Evolutionary conservation across 305 asterid genomes (phyloP), one percentile per base, ranked within the genome.

Genomic region (Withania somnifera): DNA sequence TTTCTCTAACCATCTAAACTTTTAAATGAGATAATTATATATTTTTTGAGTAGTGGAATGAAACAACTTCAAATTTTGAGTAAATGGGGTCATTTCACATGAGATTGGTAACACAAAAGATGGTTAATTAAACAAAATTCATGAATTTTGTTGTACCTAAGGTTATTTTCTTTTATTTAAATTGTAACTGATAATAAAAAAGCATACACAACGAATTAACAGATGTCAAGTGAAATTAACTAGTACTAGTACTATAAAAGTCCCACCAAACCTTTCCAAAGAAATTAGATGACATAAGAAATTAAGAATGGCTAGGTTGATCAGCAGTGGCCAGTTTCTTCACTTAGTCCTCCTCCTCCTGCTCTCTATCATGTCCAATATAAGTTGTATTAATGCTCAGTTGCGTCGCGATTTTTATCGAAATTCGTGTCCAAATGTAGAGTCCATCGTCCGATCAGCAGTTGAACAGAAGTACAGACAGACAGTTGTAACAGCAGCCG

Each of bases 401-500:
- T 93, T 93, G 13, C 86, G 81, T 8, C 64, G 89, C 1, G 85
- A 86, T 36, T 94, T 91, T 90, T 94, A 92, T 86, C 69, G 86
- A 4, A 79, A 13, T 77, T 82, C 89, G 1, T 92, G 98, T 32
- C 97, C 98, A 0, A 89, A 91, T 6, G 88, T 94, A 0, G 98
- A 94, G 81, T 53, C 90, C 80, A 85, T 94, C 0, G 98, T 94
- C 78, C 90, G 94, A 10, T 53, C 68, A 17, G 97, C 95, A 14
- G 97, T 94, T 42, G 88, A 83, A 80, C 13, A 78, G 0, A 94
- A 94, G 77, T 82, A 91, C 89, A 85, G 38, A 66, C 95, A 90
- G 86, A 91, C 96, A 2, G 89, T 92, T 15, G 90, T 87, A 75
- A 94, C 98, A 0, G 97, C 88, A 69, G 97, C 98, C 0, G 97